Evolutionary conservation across 2,329 filamentous ascomycete species (phyloP), one percentile per base, ranked within the genome.

Genomic region (Trichoderma asperellum): DNA sequence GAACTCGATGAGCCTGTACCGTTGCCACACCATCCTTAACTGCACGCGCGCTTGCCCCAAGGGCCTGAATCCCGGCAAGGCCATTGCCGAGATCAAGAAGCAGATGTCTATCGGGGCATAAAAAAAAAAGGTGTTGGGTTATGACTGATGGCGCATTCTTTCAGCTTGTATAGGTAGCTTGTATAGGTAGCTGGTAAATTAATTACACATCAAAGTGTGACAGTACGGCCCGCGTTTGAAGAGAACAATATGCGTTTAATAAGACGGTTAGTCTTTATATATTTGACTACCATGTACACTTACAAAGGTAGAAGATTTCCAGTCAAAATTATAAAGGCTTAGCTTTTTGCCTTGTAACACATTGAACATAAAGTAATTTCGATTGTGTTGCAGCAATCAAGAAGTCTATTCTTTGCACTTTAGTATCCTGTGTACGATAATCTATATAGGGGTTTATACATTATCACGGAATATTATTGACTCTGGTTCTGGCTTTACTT

Each of bases 1-100:
- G 84, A 99, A 99, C 88, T 96, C 92, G 80, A 99, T 99, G 96
- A 96, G 92, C 83, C 81, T 99, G 82, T 99, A 99, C 88, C 89
- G 96, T 78, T 99, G 96, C 88, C 96, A 99, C 87, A 99, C 96
- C 73, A 99, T 99, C 80, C 89, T 99, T 76, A 99, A 99, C 88
- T 99, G 95, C 89, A 95, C 94, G 74, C 88, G 93, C 82, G 97
- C 95, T 68, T 99, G 96, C 83, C 96, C 96, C 79, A 99, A 99
- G 92, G 96, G 96, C 57, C 83, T 99, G 76, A 99, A 99, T 86
- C 96, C 96, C 24, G 96, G 93, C 73, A 87, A 93, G 79, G 96
- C 96, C 21, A 97, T 99, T 84, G 94, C 94, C 65, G 92, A 97
- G 87, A 97, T 97, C 82, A 98, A 98, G 92, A 97, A 97, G 92